Percentiles rank a stretch among this genome's conserved stretches.
Evolutionary conservation across 2,329 filamentous ascomycete genomes (phyloP).

Genomic region (Coniochaeta pulveracea): DNA sequence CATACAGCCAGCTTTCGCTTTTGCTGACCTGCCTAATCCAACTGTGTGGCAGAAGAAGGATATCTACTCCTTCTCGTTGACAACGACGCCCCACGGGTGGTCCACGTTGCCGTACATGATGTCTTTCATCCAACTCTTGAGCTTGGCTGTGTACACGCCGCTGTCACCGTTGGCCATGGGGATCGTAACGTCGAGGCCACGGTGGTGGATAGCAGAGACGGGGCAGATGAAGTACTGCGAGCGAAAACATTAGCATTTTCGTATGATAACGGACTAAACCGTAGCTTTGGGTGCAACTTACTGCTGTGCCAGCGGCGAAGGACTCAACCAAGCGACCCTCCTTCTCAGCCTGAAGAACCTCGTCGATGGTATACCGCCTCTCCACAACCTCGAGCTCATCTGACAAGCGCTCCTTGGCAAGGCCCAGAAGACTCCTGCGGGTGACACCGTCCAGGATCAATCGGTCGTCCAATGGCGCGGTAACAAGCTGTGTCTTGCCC

Average conservation of each 20-base stretch:
- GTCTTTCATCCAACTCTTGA: constrained; percentile 58
- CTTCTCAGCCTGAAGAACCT: constrained; percentile 58
- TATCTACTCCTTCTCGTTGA: constrained; percentile 42
- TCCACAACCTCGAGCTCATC: constrained; percentile 62
- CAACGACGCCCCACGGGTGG: constrained; percentile 59
- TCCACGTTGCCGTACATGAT: constrained; percentile 65
- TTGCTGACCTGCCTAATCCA: too few species aligned
- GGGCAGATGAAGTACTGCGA: constrained; percentile 55
- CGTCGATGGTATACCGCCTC: constrained; percentile 70
- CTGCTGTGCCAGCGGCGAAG: constrained; percentile 79
- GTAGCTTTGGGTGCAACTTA: constrained; percentile 29
- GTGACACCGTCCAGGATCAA: constrained; percentile 85
- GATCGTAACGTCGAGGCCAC: constrained; percentile 50
- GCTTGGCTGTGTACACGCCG: constrained; percentile 43
- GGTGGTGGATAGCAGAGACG: constrained; percentile 57
- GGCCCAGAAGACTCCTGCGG: constrained; percentile 65
- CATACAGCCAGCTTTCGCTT: too few species aligned
- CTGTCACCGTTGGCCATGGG: constrained; percentile 43
- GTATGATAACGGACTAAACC: not conserved
- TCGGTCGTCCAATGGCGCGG: constrained; percentile 70
- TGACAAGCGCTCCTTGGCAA: constrained; percentile 52
- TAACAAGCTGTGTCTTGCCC: constrained; percentile 60
- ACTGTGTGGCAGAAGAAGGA: too few species aligned
- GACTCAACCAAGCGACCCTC: constrained; percentile 75
- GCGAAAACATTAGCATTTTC: constrained; percentile 10